These are phyloP conservation scores for Petrea volubilis DNA, from an alignment of 257 asterid genomes.

Conservation along the genomic window DNA sequence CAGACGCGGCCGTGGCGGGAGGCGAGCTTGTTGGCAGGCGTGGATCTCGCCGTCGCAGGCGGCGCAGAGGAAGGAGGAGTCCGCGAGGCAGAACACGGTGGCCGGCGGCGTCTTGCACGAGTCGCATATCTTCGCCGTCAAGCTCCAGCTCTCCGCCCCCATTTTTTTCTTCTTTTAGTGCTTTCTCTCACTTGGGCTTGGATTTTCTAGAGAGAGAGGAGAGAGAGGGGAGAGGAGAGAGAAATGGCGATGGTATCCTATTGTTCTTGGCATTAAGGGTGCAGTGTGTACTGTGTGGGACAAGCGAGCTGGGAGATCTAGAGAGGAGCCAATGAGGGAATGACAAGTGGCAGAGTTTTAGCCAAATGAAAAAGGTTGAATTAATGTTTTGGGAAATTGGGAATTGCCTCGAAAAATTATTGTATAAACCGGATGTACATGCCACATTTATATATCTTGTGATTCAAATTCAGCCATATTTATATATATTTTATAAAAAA, in stretches of 20 bases:
- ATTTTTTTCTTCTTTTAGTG: constrained; percentile 19
- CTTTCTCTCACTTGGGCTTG: not conserved
- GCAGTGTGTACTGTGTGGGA: not conserved
- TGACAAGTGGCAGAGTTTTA: constrained; percentile 31
- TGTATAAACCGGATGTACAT: no score
- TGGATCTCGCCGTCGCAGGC: constrained; percentile 66
- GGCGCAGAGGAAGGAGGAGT: constrained; percentile 71
- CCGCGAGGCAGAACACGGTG: constrained; percentile 70
- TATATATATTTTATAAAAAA: no score
- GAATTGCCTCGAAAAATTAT: no score
- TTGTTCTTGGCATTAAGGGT: not conserved
- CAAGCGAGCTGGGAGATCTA: constrained; percentile 26
- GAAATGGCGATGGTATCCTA: constrained; percentile 7
- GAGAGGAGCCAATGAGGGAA: constrained; percentile 23
- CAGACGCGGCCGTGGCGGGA: constrained; percentile 68
- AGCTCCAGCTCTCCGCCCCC: constrained; percentile 60
- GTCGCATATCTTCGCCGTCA: constrained; percentile 65
- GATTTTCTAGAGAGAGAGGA: not conserved
- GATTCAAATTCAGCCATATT: no score
- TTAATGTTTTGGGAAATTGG: not conserved
- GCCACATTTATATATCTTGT: no score
- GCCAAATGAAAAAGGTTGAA: constrained; percentile 37
- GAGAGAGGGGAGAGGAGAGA: not conserved
- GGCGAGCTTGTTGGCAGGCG: constrained; percentile 64
- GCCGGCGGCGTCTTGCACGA: constrained; percentile 68